Conservation (phyloP, 163 green algal species). For the Coccomyxa subellipsoidea region DNA sequence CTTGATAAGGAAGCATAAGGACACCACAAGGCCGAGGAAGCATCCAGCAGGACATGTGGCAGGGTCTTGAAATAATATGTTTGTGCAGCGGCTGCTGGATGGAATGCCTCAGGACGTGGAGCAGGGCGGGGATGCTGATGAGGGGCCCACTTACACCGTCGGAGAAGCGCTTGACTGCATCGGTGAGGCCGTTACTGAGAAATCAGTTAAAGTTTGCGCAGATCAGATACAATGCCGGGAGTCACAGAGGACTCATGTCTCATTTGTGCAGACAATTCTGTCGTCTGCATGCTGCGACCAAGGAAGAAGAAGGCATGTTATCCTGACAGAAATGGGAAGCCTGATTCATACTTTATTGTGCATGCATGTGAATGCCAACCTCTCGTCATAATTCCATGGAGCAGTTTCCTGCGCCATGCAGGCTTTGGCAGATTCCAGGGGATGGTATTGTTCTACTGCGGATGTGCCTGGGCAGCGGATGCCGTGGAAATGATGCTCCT, state of each 20-base stretch:
- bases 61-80: no score
- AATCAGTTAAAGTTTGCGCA: no score
- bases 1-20: no score
- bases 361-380: not conserved
- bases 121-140: not conserved
- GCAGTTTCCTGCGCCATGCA: slow-evolving; percentile 8
- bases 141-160: not conserved
- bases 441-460: slow-evolving; percentile 64
- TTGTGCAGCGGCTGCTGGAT: not conserved
- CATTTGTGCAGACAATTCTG: no score
- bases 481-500: slow-evolving; percentile 88
- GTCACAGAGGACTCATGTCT: no score
- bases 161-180: not conserved
- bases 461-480: slow-evolving; percentile 69
- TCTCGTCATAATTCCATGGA: no score
- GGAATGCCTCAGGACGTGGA: not conserved
- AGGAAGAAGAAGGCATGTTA: no score
- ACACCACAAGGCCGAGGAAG: no score
- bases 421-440: slow-evolving; percentile 75
- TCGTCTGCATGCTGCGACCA: no score
- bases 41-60: no score
- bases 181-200: not conserved
- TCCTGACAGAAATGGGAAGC: no score
- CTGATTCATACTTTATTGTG: not conserved
- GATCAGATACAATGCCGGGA: no score